Conservation (phyloP, 2,329 filamentous ascomycete genomes). For the Cercospora brassicicola region DNA sequence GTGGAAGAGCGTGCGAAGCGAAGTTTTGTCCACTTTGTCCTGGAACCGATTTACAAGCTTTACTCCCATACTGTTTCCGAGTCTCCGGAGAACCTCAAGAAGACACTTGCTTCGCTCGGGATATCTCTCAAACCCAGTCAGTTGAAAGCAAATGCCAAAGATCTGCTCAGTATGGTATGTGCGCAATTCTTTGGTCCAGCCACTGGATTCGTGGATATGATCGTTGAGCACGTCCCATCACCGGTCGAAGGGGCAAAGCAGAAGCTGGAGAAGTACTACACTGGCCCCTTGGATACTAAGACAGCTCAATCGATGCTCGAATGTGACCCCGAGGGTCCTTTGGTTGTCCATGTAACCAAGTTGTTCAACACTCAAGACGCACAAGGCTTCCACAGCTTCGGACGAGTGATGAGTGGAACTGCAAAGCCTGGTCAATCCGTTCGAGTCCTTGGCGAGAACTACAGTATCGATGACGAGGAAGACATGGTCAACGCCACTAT, state of each 20-base stretch:
- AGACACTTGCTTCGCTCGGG: conserved; percentile 73
- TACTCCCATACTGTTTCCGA: conserved; percentile 94
- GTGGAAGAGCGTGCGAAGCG: conserved; percentile 77
- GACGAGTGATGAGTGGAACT: conserved; percentile 88
- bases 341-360: conserved; percentile 91
- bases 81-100: conserved; percentile 78
- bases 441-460: conserved; percentile 89
- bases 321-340: conserved; percentile 84
- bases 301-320: conserved; percentile 75
- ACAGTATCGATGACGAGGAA: conserved; percentile 95
- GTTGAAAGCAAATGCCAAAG: conserved; percentile 84
- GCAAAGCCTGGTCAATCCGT: conserved; percentile 79
- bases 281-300: conserved; percentile 80
- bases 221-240: conserved; percentile 84
- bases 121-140: conserved; percentile 90
- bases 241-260: conserved; percentile 74
- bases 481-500: conserved; percentile 90
- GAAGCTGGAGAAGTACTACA: conserved; percentile 84
- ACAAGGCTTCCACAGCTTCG: conserved; percentile 86
- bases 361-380: conserved; percentile 88
- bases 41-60: conserved; percentile 97
- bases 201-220: conserved; percentile 91
- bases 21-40: conserved; percentile 88
- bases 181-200: conserved; percentile 93
- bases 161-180: conserved; percentile 84